Base-by-base conservation (phyloP, 495 filamentous ascomycete genomes). In the Symbiotaphrina buchneri region DNA sequence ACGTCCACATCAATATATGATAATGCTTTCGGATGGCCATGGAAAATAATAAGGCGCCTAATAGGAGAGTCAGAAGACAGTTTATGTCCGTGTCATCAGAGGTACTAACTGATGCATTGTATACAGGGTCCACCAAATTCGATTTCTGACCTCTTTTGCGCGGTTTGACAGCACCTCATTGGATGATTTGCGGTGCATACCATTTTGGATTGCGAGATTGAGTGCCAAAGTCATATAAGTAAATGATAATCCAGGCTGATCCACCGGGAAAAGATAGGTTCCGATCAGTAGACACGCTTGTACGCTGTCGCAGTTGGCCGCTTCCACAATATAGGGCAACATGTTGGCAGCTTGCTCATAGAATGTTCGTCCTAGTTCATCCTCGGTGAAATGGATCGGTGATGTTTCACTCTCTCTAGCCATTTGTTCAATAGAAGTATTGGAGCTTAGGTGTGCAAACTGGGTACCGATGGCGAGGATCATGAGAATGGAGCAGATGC, bases 181-280 rank as follows among this genome's bases (percentile, higher is more conserved):
- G 10, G 51, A 46, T n/a, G n/a, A n/a, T 28, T 49, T 51, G 22
- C 59, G 47, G 32, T 63, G 59, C 59, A 63, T 63, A 11, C 59
- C 59, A 39, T 63, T 63, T 28, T 63, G 59, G 24, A 63, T 59
- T 0, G 57, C 59, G 32, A 63, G 42, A 26, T 63, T 63, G 5
- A 63, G 41, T n/a, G 57, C 56, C 27, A 63, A 33, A 0, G 54
- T 55, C 34, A 61, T 55, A 35, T 63, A 65, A 7, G 55, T 63
- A 30, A 59, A 63, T 19, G 55, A 56, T 14, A 63, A 42, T 6
- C 59, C 60, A 10, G 54, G 54, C 13, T 58, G 56, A 40, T 65
- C 59, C 11, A 55, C 28, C 3, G 60, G 56, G 18, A 65, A 41
- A 5, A 60, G 35, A 37, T 63, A 65, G 4, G 54, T 54, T 10